Conservation (phyloP, 2,329 filamentous ascomycete genomes). For the Pyrenophora tritici-repentis region DNA sequence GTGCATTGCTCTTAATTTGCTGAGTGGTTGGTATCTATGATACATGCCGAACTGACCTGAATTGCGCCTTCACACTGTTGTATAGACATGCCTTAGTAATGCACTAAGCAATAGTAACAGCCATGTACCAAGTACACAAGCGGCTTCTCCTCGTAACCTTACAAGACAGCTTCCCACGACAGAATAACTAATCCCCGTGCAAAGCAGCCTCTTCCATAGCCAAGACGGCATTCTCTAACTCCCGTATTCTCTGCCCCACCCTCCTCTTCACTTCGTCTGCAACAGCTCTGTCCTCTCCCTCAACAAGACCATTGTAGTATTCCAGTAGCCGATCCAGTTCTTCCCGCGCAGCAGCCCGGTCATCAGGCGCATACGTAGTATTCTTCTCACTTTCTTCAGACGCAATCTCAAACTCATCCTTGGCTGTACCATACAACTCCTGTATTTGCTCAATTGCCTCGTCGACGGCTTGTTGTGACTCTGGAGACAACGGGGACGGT, state of each 20-base stretch:
- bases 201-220: constrained; percentile 58
- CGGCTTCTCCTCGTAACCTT: too few species aligned
- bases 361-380: constrained; percentile 60
- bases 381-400: constrained; percentile 59
- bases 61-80: too few species aligned
- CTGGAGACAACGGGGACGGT: constrained; percentile 19
- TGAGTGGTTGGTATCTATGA: too few species aligned
- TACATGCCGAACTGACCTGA: too few species aligned
- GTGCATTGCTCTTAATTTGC: too few species aligned
- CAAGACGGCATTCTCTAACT: constrained; percentile 58
- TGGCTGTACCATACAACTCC: constrained; percentile 47
- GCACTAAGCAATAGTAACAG: too few species aligned
- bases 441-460: constrained; percentile 42
- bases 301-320: constrained; percentile 52
- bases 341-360: constrained; percentile 58
- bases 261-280: constrained; percentile 57
- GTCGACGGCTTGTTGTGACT: constrained; percentile 33
- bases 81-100: too few species aligned
- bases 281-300: constrained; percentile 48
- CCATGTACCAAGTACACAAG: too few species aligned
- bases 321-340: constrained; percentile 57
- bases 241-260: constrained; percentile 57
- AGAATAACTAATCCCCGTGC: constrained; percentile 51
- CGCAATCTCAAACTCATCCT: constrained; percentile 56
- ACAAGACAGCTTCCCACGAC: too few species aligned